Base-by-base conservation (phyloP, 305 asterid species). In the Fraxinus velutina region DNA sequence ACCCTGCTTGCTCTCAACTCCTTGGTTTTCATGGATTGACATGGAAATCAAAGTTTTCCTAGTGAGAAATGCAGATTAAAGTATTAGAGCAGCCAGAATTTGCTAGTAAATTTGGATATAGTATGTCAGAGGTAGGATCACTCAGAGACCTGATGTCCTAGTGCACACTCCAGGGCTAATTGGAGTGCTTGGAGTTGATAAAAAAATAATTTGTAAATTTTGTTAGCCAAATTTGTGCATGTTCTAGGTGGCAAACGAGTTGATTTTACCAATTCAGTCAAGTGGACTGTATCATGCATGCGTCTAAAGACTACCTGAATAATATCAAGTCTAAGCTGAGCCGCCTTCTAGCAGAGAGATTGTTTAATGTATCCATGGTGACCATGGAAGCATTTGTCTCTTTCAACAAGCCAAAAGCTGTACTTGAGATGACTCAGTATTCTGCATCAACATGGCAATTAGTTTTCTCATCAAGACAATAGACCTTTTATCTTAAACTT, bases 1-100 rank as follows among this genome's bases (percentile, higher is more conserved):
- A 64, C 78, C 47, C 44, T 87, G 21, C 68, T 79, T 74, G 39
- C 84, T 57, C 83, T 79, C 76, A 47, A 30, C 47, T 34, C 34
- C 34, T 27, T 32, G 39, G 42, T 24, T 66, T 66, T 34, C 78
- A 19, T 78, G 74, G 39, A 52, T 42, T 77, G 50, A 34, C 42
- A 75, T 30, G 27, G 33, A 62, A 64, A 74, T 22, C 33, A 82
- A 70, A 36, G 78, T 42, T 36, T 68, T 74, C 64, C 75, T 13
- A 72, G 42, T 73, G 71, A 60, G 77, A 81, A 71, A 39, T 83
- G 62, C 33, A 52, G 33, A 72, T 76, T 44, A 50, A 71, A 32
- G 44, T 36, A 64, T 64, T 1, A 73, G 36, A 17, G 76, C 71
- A 70, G 27, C 39, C 32, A 15, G 21, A 47, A 2, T 36, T 76